Evolutionary conservation across 768 basidiomycete genomes (phyloP).

Genomic region (Xerocomus brunneocitrinus): DNA sequence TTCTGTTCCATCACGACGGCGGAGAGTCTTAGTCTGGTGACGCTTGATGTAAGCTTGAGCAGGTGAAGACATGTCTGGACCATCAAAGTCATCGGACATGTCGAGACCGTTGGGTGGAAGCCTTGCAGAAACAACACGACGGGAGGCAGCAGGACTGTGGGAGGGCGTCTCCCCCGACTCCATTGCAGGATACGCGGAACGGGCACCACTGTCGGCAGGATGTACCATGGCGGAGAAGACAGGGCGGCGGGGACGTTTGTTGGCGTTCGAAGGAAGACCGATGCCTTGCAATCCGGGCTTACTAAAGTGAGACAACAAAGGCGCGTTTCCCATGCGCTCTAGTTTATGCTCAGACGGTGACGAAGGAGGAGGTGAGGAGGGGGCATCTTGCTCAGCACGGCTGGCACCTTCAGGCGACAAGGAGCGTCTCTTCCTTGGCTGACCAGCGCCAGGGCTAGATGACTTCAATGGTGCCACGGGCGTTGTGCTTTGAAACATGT

Average conservation of each 20-base stretch:
- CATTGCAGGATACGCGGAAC: constrained; percentile 43
- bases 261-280: constrained; percentile 48
- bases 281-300: constrained; percentile 52
- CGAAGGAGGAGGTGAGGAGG: constrained; percentile 48
- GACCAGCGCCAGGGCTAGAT: constrained; percentile 36
- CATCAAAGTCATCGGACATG: constrained; percentile 51
- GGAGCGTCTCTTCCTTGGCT: constrained; percentile 54
- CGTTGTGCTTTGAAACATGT: constrained; percentile 56
- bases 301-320: constrained; percentile 37
- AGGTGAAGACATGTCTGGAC: constrained; percentile 70
- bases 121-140: constrained; percentile 76
- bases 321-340: constrained; percentile 36
- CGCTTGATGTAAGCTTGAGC: constrained; percentile 78
- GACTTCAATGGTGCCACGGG: constrained; percentile 48
- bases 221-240: constrained; percentile 60
- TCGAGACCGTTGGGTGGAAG: constrained; percentile 41
- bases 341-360: constrained; percentile 48
- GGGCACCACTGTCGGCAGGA: constrained; percentile 38
- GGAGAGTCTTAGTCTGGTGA: constrained; percentile 71
- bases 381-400: constrained; percentile 35
- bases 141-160: constrained; percentile 43
- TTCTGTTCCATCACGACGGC: constrained; percentile 77
- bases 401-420: constrained; percentile 48
- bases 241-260: constrained; percentile 62
- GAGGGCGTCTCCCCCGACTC: constrained; percentile 27